Evolutionary conservation across 1,284 basidiomycete genomes (phyloP), one percentile per base, ranked within the genome.

Genomic region (Cryptococcus wingfieldii): DNA sequence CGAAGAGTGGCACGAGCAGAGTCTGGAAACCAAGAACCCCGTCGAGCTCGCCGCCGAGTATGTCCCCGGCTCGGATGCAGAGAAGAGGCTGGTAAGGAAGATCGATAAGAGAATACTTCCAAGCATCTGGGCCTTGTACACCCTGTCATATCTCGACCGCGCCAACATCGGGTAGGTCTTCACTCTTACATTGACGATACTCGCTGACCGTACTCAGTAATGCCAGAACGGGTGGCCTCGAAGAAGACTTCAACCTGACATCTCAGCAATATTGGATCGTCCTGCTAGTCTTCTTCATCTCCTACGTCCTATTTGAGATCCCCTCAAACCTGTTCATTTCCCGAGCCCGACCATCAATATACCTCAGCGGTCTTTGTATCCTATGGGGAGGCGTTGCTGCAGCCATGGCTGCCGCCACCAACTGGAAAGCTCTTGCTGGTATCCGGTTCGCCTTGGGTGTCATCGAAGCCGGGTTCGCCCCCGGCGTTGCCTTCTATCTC

Each of bases 71-170:
- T 68, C 71, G 5, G 64, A 57, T 2, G 74, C 59, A 16, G 74
- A 76, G 56, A 71, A 70, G 55, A 56, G 54, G 2, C 58, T 76
- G 7, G 53, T 76, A 7, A 50, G 70, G 39, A 74, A 71, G 58
- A 70, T 76, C 38, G 74, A 76, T 57, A 61, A 59, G 48, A 66
- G 66, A 38, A 68, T 76, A 38, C 58, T 76, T n/a, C 72, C 72
- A 4, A 62, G 63, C 45, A 71, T 77, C 45, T 77, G 75, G 75
- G 63, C 51, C 3, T 59, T 75, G n/a, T 77, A 77, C 64, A 70
- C 71, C 12, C 60, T 75, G 25, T 70, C 68, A 4, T 77, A 75
- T 58, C 64, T 77, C 2, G 74, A 77, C 56, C 61, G 74, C 43
- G 73, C 72, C 31, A 76, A 76, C 53, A 72, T 76, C 25, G 70